Evolutionary conservation across 1,284 basidiomycete genomes (phyloP).

Genomic region (Bondarzewia mesenterica): DNA sequence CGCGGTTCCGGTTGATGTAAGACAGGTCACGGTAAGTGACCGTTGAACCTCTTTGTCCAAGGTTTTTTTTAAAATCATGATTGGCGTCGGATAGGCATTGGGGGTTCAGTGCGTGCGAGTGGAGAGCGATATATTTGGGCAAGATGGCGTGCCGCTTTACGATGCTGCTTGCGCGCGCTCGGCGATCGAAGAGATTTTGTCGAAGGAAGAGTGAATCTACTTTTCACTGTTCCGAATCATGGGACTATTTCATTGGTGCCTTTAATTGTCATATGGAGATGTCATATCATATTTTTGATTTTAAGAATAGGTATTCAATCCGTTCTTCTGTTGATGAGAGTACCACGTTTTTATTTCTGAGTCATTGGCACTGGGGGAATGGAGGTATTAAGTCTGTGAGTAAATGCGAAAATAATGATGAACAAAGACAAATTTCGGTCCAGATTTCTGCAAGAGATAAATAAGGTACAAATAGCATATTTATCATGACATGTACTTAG

Average conservation of each 20-base stretch:
- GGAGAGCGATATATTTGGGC: slow-evolving; percentile 15
- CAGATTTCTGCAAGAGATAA: no score
- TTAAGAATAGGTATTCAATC: no score
- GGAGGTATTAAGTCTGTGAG: no score
- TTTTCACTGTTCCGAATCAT: background rate
- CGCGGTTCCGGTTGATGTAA: slow-evolving; percentile 52
- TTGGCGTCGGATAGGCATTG: slow-evolving; percentile 30
- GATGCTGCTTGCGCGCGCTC: slow-evolving; percentile 39
- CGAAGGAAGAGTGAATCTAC: background rate
- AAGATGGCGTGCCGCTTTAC: slow-evolving; percentile 32
- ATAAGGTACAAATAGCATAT: no score
- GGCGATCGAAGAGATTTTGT: slow-evolving; percentile 40
- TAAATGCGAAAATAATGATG: no score
- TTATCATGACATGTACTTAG: no score
- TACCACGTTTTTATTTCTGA: no score
- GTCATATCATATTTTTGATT: no score
- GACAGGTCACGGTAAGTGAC: slow-evolving; percentile 48
- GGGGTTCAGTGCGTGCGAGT: slow-evolving; percentile 56
- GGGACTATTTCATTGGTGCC: background rate
- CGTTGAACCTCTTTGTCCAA: background rate
- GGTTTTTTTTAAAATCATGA: background rate
- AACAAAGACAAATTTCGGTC: no score
- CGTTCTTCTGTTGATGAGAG: no score
- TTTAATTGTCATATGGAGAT: no score
- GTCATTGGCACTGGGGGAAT: no score